Conservation (phyloP, 2,329 filamentous ascomycete genomes). For the Aspergillus uvarum region DNA sequence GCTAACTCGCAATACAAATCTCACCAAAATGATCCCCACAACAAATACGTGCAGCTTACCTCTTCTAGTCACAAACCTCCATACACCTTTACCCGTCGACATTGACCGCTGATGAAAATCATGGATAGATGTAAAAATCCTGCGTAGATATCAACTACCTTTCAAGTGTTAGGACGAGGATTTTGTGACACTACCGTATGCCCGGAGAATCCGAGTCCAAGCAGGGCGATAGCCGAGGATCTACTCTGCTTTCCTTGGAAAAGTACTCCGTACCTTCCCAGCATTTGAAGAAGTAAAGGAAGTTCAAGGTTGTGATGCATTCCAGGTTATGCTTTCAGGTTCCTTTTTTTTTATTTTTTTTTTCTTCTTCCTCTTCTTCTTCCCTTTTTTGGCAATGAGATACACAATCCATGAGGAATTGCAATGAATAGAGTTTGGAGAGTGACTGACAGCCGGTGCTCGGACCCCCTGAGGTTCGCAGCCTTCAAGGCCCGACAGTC, state of each 20-base stretch:
- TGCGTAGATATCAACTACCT: too few species aligned
- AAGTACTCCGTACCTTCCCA: neutral
- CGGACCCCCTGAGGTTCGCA: slow-evolving; percentile 27
- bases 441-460: slow-evolving; percentile 18
- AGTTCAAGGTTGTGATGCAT: neutral
- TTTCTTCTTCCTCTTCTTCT: neutral
- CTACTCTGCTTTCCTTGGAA: neutral
- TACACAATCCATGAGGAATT: neutral
- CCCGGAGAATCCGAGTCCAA: neutral
- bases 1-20: too few species aligned
- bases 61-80: too few species aligned
- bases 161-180: too few species aligned
- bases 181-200: neutral
- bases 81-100: too few species aligned
- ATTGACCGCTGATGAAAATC: too few species aligned
- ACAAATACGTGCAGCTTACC: too few species aligned
- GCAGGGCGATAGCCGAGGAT: neutral
- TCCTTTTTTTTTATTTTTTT: neutral
- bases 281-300: neutral
- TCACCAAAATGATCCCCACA: too few species aligned
- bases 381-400: too few species aligned
- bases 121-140: too few species aligned
- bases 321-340: neutral
- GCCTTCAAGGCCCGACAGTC: slow-evolving; percentile 35
- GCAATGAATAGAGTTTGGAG: neutral